Evolutionary conservation across 108 stramenopile species (phyloP), one percentile per base, ranked within the genome.

Genomic region (Fragilariopsis cylindrus): DNA sequence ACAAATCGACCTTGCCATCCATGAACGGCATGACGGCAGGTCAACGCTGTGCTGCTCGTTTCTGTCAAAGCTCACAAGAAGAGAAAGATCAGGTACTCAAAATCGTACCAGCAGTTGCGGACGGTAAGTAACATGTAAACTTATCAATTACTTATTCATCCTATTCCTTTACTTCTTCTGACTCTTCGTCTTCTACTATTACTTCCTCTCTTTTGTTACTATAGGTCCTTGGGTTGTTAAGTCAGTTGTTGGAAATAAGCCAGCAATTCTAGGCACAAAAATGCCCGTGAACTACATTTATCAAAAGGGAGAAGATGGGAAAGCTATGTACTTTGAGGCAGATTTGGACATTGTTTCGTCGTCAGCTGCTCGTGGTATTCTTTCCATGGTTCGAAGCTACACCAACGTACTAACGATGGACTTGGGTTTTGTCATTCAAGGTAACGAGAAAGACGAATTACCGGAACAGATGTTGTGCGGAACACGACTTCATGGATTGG

Each of bases 401-500:
- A 92, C 92, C n/a, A 84, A 92, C 69, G 73, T 76, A 42, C 70
- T 96, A 65, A 92, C 91, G 11, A 78, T 96, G 57, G 92, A 96
- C 71, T 70, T 96, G 13, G 95, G 91, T 8, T 93, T 90, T 77
- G 90, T 93, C 60, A 72, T 93, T 8, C 91, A 96, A 72, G 92
- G 88, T 6, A 88, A 87, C 58, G 69, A 55, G 6, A 53, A 49
- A 15, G 91, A 93, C 48, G 90, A 96, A 72, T 74, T 96, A 60
- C 95, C 92, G 6, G 95, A 96, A 72, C 89, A 87, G 64, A 91
- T 96, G 87, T 72, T 93, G 82, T 69, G 84, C 15, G 95, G 89
- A n/a, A 60, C 80, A 18, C 82, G 95, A 48, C 57, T 96, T 19
- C 95, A 96, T 68, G 90, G 92, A n/a, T 76, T 96, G 63, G 95